Conservation (phyloP, 2,329 filamentous ascomycete species). For the Venturiaceae sp. region DNA sequence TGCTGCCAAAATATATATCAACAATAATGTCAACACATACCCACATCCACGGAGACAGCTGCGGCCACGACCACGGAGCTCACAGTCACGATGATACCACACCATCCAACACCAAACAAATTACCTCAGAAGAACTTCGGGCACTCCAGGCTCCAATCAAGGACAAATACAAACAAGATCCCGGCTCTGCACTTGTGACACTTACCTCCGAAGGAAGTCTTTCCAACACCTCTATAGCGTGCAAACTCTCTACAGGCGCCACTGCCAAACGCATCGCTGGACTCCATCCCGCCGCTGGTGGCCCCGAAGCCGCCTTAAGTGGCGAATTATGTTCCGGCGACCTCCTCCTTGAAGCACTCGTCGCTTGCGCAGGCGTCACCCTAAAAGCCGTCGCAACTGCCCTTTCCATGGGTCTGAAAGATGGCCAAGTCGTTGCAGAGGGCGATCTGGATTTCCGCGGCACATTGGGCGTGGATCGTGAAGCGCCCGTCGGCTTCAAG, state of each 20-base stretch:
- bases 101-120: background rate
- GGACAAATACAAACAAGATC: slow-evolving; percentile 32
- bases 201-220: slow-evolving; percentile 34
- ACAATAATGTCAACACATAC: too few species aligned
- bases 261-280: slow-evolving; percentile 33
- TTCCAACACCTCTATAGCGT: slow-evolving; percentile 35
- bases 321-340: slow-evolving; percentile 41
- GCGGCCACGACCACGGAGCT: background rate
- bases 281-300: slow-evolving; percentile 38
- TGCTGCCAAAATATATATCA: too few species aligned
- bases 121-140: slow-evolving; percentile 23
- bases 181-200: slow-evolving; percentile 35
- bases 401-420: slow-evolving; percentile 32
- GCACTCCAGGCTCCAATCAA: slow-evolving; percentile 40
- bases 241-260: slow-evolving; percentile 34
- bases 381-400: slow-evolving; percentile 41
- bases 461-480: slow-evolving; percentile 37
- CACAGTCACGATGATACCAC: too few species aligned
- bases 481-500: slow-evolving; percentile 37
- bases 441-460: slow-evolving; percentile 41
- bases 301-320: slow-evolving; percentile 29
- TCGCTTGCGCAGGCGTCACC: slow-evolving; percentile 42
- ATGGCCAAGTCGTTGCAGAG: slow-evolving; percentile 32
- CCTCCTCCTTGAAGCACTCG: slow-evolving; percentile 40
- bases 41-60: background rate